Conservation (phyloP, 192 early-diverging fungal species). For the Mortierella alpina region DNA sequence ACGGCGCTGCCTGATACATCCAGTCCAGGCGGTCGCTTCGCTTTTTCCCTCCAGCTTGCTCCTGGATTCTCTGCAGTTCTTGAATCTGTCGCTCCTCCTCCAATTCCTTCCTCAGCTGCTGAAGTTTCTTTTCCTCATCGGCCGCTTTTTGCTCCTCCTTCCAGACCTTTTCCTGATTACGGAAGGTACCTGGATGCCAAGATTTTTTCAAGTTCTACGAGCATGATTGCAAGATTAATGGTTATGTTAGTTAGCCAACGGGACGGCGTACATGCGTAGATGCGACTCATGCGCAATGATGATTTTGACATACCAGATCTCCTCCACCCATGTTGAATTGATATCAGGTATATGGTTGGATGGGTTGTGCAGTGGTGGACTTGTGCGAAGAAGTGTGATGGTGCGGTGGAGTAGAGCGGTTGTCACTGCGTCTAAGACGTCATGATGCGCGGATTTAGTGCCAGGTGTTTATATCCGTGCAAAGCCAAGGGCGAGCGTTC, state of each 20-base stretch:
- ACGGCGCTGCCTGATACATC: slow-evolving; percentile 92
- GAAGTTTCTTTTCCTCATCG: slow-evolving; percentile 89
- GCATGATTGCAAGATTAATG: no score
- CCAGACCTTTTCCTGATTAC: slow-evolving; percentile 94
- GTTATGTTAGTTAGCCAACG: neutral
- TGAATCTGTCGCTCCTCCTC: slow-evolving; percentile 90
- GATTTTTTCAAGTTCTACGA: slow-evolving; percentile 92
- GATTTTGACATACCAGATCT: slow-evolving; percentile 52
- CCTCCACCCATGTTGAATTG: slow-evolving; percentile 60
- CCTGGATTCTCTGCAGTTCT: slow-evolving; percentile 85
- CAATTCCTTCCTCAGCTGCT: slow-evolving; percentile 90
- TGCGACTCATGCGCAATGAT: neutral
- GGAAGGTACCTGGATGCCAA: slow-evolving; percentile 94
- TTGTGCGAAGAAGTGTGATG: no score
- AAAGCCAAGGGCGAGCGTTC: no score
- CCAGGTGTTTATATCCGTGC: no score
- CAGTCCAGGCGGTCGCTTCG: slow-evolving; percentile 88
- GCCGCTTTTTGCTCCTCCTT: slow-evolving; percentile 82
- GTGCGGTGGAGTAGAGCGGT: no score
- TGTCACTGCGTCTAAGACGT: no score
- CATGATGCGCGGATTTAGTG: no score
- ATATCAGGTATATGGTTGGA: no score
- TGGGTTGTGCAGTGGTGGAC: no score
- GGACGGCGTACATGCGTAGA: neutral
- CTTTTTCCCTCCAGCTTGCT: slow-evolving; percentile 71